Evolutionary conservation across 2,329 filamentous ascomycete species (phyloP).

Genomic region (Fusarium bulbicola): DNA sequence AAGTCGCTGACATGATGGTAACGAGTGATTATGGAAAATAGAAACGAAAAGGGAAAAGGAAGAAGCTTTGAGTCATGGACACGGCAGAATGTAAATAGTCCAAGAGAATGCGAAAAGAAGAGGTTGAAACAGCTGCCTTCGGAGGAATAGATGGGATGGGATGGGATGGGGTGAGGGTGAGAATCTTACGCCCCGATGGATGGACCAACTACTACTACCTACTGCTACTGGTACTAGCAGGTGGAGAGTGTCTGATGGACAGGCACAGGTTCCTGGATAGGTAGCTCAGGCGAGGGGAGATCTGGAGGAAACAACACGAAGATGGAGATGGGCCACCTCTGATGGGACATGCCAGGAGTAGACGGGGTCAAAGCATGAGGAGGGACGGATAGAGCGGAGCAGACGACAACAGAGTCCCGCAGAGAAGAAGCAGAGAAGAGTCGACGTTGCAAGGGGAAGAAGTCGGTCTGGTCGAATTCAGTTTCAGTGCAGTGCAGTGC

Average conservation of each 20-base stretch:
- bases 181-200: conserved; percentile 38
- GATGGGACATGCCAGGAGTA: conserved; percentile 33
- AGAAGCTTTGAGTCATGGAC: conserved; percentile 29
- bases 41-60: conserved; percentile 13
- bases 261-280: conserved; percentile 26
- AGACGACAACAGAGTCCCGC: conserved; percentile 1
- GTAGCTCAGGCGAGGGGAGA: conserved; percentile 31
- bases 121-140: conserved; percentile 18
- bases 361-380: conserved; percentile 8
- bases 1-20: conserved; percentile 63
- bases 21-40: conserved; percentile 54
- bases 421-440: background rate
- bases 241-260: conserved; percentile 37
- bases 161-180: conserved; percentile 20
- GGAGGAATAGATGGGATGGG: conserved; percentile 22
- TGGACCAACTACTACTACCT: background rate
- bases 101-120: conserved; percentile 13
- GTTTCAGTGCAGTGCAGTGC: background rate
- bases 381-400: conserved; percentile 18
- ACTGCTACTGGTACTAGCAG: conserved; percentile 27
- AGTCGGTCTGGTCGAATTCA: conserved; percentile 16
- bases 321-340: conserved; percentile 24
- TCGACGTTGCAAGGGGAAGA: conserved; percentile 28
- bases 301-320: conserved; percentile 29
- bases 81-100: conserved; percentile 40